phyloP scores from a whole-genome alignment of 2,329 filamentous ascomycete genomes.

The Aspergillus ruber region DNA sequence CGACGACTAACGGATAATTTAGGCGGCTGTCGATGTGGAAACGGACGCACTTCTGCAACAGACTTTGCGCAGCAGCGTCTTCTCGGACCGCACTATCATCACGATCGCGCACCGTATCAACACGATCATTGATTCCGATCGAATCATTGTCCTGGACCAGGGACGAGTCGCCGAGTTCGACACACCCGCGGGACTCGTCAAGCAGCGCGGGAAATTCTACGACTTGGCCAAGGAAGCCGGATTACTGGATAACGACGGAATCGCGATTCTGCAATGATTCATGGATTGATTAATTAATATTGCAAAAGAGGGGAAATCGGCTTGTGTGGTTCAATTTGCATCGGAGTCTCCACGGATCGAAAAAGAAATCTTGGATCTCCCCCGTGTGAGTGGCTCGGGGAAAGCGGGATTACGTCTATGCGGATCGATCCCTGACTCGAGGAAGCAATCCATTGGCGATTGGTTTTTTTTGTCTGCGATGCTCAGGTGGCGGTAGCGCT shows the following conservation, averaged over 20 bases:
- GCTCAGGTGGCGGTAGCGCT: neutral
- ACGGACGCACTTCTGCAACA: slow-evolving; percentile 61
- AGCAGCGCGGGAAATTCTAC: slow-evolving; percentile 73
- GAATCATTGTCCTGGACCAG: slow-evolving; percentile 87
- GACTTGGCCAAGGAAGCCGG: slow-evolving; percentile 88
- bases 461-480: neutral
- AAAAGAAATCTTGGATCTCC: neutral
- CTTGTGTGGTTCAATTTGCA: neutral
- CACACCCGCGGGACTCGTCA: slow-evolving; percentile 70
- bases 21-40: slow-evolving; percentile 64
- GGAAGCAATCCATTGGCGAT: neutral
- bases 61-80: slow-evolving; percentile 59
- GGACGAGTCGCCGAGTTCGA: slow-evolving; percentile 91
- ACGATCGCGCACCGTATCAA: slow-evolving; percentile 98
- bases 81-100: slow-evolving; percentile 91
- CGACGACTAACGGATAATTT: slow-evolving; percentile 12
- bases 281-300: neutral
- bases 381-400: neutral
- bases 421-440: neutral
- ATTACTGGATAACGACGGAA: slow-evolving; percentile 50
- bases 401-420: neutral
- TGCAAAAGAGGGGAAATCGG: neutral
- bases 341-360: neutral
- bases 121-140: slow-evolving; percentile 82
- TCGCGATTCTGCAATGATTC: slow-evolving; percentile 12